Conservation (phyloP, 1,284 basidiomycete genomes). For the Porodaedalea pini region DNA sequence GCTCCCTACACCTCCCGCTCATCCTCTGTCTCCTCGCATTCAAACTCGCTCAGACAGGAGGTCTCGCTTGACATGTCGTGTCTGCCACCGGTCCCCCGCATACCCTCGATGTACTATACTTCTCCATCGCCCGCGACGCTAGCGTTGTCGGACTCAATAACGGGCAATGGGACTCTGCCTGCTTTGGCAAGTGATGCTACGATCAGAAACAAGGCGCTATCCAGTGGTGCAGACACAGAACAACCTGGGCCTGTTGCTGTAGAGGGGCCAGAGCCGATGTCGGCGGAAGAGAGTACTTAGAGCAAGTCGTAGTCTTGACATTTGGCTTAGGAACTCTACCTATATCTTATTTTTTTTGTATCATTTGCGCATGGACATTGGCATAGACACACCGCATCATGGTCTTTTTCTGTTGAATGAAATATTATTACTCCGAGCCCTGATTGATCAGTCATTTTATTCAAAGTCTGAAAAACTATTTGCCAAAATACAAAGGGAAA, state of each 20-base stretch:
- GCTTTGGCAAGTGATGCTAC: background rate
- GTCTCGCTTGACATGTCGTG: constrained; percentile 3
- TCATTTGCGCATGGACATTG: no score
- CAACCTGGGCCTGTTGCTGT: background rate
- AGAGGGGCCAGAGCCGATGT: background rate
- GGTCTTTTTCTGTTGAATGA: no score
- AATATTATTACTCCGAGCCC: no score
- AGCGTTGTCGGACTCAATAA: constrained; percentile 1
- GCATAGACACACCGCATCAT: no score
- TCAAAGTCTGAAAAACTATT: no score
- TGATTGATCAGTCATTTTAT: no score
- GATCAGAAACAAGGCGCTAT: background rate
- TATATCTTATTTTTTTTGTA: background rate
- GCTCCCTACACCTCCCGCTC: background rate
- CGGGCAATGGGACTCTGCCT: background rate
- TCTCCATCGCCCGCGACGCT: background rate
- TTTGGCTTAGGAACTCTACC: background rate
- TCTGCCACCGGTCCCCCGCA: constrained; percentile 17
- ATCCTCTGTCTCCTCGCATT: background rate
- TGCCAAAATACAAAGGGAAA: no score
- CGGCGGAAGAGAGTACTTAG: no score
- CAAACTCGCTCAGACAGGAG: background rate
- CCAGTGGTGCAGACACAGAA: background rate
- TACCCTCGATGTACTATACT: constrained; percentile 14
- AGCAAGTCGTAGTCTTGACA: no score